Base-by-base conservation (phyloP, 495 filamentous ascomycete species). In the Aspergillus incahuasiensis region DNA sequence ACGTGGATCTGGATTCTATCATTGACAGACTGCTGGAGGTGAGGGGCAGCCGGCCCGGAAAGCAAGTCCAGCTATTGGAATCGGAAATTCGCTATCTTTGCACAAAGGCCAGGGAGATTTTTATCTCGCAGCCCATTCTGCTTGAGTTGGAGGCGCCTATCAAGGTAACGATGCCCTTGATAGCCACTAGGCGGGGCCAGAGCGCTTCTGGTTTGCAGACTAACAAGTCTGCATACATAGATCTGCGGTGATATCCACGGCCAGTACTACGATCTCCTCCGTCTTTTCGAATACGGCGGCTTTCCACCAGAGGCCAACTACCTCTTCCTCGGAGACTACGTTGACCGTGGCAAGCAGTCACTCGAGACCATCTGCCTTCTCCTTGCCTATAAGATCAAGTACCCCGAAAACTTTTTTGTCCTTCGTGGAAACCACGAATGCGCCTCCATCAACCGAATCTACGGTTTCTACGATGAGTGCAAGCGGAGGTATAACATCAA, bases 401-500 rank as follows among this genome's bases (percentile, higher is more conserved):
- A 97, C 71, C 94, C 94, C 35, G 94, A 98, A 79, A 98, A 98
- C 81, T 98, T 98, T 82, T 98, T 98, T 80, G 88, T 98, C 63
- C 82, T 98, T 43, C 89, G 94, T 61, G 94, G 94, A 54, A 98
- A 98, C 82, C 94, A 98, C 78, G 94, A 98, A 71, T 98, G 94
- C 76, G 94, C 94, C 21, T 97, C 94, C 19, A 98, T 98, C 81
- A 98, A 98, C 79, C 95, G 94, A 73, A 98, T 98, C 75, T 98
- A 98, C 64, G 94, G 94, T 41, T 98, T 98, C 79, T 98, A 98
- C 78, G 94, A 98, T 69, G 94, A 98, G 74, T 98, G 94, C 84
- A 98, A 98, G 81, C 86, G 94, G 59, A 82, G 94, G 57, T 98
- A 98, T 76, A 98, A 98, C 79, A 98, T 98, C 79, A 98, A 98